A percentile compares a stretch with the other conserved stretches of the same genome.
Conservation (phyloP, 495 filamentous ascomycete species). For the Trichocladium uniseriatum region DNA sequence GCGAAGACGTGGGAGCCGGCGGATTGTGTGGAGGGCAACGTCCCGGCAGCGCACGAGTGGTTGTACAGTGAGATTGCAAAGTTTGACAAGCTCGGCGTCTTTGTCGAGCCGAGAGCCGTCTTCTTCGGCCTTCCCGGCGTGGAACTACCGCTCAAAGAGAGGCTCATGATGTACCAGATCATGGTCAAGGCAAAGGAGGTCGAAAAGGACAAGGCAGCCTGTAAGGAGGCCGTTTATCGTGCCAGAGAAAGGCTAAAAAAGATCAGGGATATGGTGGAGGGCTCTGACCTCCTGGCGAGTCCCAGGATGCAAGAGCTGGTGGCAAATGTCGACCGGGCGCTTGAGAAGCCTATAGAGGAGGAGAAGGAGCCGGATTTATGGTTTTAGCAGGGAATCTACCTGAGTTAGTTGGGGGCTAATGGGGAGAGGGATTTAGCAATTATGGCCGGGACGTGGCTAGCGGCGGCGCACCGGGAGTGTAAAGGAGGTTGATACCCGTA, state of each 20-base stretch:
- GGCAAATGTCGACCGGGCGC: too few species aligned
- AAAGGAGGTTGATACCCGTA: too few species aligned
- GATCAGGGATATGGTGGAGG: background rate
- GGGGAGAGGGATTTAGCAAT: too few species aligned
- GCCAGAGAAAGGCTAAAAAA: background rate
- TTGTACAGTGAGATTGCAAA: background rate
- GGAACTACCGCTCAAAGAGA: background rate
- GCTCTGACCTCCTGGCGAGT: background rate
- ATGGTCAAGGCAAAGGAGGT: background rate
- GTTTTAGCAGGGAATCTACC: too few species aligned
- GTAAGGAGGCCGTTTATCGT: background rate
- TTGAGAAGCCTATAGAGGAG: too few species aligned
- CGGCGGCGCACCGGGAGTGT: too few species aligned
- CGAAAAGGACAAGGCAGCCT: background rate
- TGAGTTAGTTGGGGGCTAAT: too few species aligned
- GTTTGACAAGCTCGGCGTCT: background rate
- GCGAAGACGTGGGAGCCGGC: background rate
- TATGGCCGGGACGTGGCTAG: too few species aligned
- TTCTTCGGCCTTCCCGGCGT: background rate
- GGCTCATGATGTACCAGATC: slow-evolving; percentile 2
- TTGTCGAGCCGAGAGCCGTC: background rate
- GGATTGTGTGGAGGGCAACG: background rate
- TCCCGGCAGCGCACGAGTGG: background rate
- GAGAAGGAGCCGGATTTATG: too few species aligned
- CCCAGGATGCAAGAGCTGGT: too few species aligned